Base-by-base conservation (phyloP, 176 grass and related monocot genomes). In the Carex littledalei region DNA sequence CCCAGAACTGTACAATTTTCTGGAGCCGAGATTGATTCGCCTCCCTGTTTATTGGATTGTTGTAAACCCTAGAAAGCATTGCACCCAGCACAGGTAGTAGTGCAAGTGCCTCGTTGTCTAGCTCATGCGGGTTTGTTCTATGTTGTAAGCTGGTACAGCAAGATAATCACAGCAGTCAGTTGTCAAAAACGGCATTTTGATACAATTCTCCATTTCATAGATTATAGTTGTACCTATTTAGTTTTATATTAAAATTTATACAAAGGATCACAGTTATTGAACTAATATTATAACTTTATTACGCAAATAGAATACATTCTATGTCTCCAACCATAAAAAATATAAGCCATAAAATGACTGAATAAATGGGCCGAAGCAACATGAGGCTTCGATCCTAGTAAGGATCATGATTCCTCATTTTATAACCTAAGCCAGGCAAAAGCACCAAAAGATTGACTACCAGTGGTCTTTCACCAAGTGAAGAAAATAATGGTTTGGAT, bases 1-100 rank as follows among this genome's bases (percentile, higher is more conserved):
- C 85, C 96, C 93, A 99, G 83, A 95, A 99, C 66, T 96, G 96
- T 16, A 99, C 60, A n/a, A 99, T 99, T 86, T 95, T 95, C 72
- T 94, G 90, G 21, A 99, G 81, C 1, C 96, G 89, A 84, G 53
- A 75, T 66, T 91, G 93, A 70, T 87, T 92, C 31, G 88, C 90
- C 73, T 91, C 93, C 87, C 86, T 84, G 84, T 87, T 94, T 59
- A 87, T 80, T 41, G 90, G 88, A 84, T 99, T 99, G 83, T 85
- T 90, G 79, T 95, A 99, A 68, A 91, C 86, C 84, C 90, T 91
- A 17, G 90, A 81, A 82, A 99, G 93, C 96, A 99, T 99, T n/a
- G 93, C 82, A 41, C 93, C 93, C 65, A 99, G 54, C 29, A 99
- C 81, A 71, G 90, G 84, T 87, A 90, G 90, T 85, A 99, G 90